Evolutionary conservation across 2,329 filamentous ascomycete species (phyloP).

Genomic region (Aspergillus spinulosporus): DNA sequence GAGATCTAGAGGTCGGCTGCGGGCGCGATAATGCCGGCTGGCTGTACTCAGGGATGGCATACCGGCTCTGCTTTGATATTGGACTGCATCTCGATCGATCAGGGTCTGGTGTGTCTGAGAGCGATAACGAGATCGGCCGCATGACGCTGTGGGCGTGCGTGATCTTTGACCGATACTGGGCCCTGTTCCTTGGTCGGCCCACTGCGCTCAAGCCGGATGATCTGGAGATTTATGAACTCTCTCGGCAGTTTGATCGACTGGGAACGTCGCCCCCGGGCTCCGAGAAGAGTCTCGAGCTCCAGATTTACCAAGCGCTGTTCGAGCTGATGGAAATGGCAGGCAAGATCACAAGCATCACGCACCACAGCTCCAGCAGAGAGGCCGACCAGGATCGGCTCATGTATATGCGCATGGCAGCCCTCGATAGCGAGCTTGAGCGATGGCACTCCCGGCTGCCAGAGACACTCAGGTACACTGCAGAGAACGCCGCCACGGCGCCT

Average conservation of each 20-base stretch:
- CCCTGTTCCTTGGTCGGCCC: not conserved
- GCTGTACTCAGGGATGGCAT: conserved; percentile 6
- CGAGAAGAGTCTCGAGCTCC: conserved; percentile 1
- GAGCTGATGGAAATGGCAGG: conserved; percentile 4
- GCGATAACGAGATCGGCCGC: conserved; percentile 1
- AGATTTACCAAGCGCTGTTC: conserved; percentile 5
- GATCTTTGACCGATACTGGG: conserved; percentile 5
- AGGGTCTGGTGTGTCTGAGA: not conserved
- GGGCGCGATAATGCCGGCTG: conserved; percentile 2
- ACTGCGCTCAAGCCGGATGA: conserved; percentile 1
- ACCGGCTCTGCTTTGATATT: conserved; percentile 3
- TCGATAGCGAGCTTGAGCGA: conserved; percentile 1
- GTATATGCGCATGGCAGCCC: conserved; percentile 3
- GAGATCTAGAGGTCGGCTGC: not conserved
- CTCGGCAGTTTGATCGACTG: conserved; percentile 2
- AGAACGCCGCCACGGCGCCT: not conserved
- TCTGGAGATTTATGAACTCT: conserved; percentile 4
- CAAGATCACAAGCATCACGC: conserved; percentile 1
- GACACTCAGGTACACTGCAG: not conserved
- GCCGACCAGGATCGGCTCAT: not conserved
- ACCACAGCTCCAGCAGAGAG: not conserved
- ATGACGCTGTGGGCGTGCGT: conserved; percentile 4
- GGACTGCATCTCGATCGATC: conserved; percentile 1
- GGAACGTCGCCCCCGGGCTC: not conserved
- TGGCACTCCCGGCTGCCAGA: not conserved